Base-by-base conservation (phyloP, 257 asterid genomes). In the Leptodermis oblonga region DNA sequence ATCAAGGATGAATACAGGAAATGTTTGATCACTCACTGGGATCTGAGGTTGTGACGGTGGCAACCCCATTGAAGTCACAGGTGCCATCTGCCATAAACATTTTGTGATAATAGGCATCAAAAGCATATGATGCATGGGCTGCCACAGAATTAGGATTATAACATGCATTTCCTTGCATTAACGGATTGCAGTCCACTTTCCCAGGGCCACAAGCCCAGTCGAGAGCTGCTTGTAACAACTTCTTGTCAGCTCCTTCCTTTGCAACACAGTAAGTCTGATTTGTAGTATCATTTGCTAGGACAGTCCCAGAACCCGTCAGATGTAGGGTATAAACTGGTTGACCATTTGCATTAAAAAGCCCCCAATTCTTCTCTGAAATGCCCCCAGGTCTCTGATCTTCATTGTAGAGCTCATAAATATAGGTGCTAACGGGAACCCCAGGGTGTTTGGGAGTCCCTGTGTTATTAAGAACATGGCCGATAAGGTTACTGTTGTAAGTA, bases 151-250 rank as follows among this genome's bases (percentile, higher is more conserved):
- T 92, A 0, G 97, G 99, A 46, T 88, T 89, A 75, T 90, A 88
- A 77, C 98, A 93, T 3, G 89, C 82, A 20, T 78, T 68, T 37
- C 89, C 95, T 74, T 86, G 95, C 88, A 87, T 66, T 63, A 92
- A 78, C 25, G 86, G 73, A 36, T 88, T 82, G 75, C 98, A 92
- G 37, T 89, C 90, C 49, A 92, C 98, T 72, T 86, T 89, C 33
- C 97, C 98, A 0, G 96, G 93, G 28, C 98, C 98, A 66, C 98
- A 92, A 43, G 98, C 93, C 95, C 98, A 93, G 76, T 93, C 97
- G 65, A 89, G 59, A 0, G 92, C 97, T 8, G 97, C 97, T 76
- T 92, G 97, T 41, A 92, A 60, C 96, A 89, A 87, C 77, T 84
- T 87, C 68, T 68, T 67, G 54, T 92, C 96, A 9, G 95, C 92